Evolutionary conservation across 495 filamentous ascomycete genomes (phyloP), one percentile per base, ranked within the genome.

Genomic region (Neurospora terricola): DNA sequence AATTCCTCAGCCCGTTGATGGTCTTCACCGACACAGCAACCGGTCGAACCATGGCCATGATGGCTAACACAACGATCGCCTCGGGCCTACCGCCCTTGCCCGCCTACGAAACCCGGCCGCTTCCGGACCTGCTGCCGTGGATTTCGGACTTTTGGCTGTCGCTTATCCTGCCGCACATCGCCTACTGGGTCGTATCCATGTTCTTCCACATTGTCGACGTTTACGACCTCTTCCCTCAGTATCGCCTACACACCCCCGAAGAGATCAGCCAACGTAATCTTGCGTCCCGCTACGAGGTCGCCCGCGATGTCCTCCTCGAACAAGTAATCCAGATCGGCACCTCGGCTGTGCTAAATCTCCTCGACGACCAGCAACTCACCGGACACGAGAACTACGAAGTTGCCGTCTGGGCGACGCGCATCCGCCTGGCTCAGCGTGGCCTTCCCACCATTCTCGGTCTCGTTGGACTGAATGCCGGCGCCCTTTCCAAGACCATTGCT

Each of bases 171-270:
- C 93, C 94, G n/a, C 87, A 96, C 70, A 78, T 92, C 76, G 93
- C 92, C 48, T 98, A 98, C 85, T 98, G 96, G 95, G 83, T 82
- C 38, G 76, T 96, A 48, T 97, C 94, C n/a, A 83, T 92, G 80
- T 81, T 96, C 78, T 99, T 96, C 83, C 93, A 97, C 83, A 79
- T 89, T 74, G 87, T 98, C 77, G 94, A 97, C 83, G 83, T 89
- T 69, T 89, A 90, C 79, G 91, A 96, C 79, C 86, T 93, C 48
- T 95, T 96, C 78, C 88, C 93, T 39, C 87, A 94, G 75, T 96
- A 97, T 83, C 90, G 95, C 70, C 84, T 98, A 59, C 95, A 97
- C 85, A 97, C 95, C 0, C 94, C 95, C 37, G 93, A 92, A 70
- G 95, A 97, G 78, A 87, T 97, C 71, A 79, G 90, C 21, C 91